Conservation (phyloP, 1,139 yeast species). For the Blastobotrys capitulatus region DNA sequence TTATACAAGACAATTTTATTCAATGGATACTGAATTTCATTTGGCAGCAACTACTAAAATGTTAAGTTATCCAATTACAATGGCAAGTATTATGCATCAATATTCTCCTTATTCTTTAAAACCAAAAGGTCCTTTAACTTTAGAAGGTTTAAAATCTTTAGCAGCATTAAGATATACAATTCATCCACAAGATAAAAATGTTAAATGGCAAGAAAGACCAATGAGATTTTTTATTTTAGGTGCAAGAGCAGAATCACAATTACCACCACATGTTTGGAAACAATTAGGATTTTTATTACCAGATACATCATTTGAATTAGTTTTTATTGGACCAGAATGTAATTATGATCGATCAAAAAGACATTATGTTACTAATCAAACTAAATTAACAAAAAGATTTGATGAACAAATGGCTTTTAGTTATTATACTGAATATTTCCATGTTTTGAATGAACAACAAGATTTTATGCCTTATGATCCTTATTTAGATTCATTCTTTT, state of each 20-base stretch:
- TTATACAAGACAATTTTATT: constrained; percentile 86
- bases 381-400: constrained; percentile 65
- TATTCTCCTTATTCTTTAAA: constrained; percentile 75
- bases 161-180: constrained; percentile 88
- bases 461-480: constrained; percentile 98
- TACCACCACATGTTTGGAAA: constrained; percentile 95
- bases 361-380: constrained; percentile 46
- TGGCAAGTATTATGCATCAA: constrained; percentile 77
- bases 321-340: constrained; percentile 92
- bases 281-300: constrained; percentile 88
- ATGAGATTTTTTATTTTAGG: constrained; percentile 85
- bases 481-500: constrained; percentile 82
- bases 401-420: constrained; percentile 72
- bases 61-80: constrained; percentile 87
- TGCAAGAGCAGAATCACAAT: constrained; percentile 87
- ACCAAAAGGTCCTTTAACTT: constrained; percentile 82
- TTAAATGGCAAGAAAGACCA: constrained; percentile 71
- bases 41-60: constrained; percentile 93
- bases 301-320: constrained; percentile 72
- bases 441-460: constrained; percentile 81
- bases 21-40: constrained; percentile 96
- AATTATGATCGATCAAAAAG: constrained; percentile 62
- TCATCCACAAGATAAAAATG: constrained; percentile 61
- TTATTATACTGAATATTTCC: constrained; percentile 87
- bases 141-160: constrained; percentile 88